Base-by-base conservation (phyloP, 1,284 basidiomycete genomes). In the Papiliotrema terrestris region DNA sequence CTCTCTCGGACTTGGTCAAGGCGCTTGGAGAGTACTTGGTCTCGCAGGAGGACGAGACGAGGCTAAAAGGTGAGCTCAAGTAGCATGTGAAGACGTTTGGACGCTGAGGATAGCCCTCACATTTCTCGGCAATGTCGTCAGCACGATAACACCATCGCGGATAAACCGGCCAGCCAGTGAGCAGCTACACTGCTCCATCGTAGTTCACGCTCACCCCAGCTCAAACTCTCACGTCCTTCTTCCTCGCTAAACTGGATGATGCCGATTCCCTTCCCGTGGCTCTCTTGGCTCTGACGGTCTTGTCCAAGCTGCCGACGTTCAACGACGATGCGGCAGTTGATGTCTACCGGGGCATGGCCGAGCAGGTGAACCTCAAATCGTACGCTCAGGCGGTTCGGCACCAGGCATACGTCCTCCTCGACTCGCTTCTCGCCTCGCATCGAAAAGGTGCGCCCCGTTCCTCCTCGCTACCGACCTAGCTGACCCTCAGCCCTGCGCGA, bases 11-110 rank as follows among this genome's bases (percentile, higher is more conserved):
- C 55, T 78, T 98, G n/a, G 91, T 98, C 15, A 90, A 89, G 67
- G 84, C 85, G 20, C 81, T 96, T 0, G 91, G 90, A 35, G 86
- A 89, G 63, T 91, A 88, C 67, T 80, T 98, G 26, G 94, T 89
- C 0, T 86, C 88, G 1, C 89, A 93, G 61, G 88, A 94, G 52
- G 89, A 88, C 62, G 80, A 82, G 2, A 74, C 86, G 15, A 82
- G 94, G 39, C 83, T 84, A 5, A 91, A 91, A 79, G 95, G 94
- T 86, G 41, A 58, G 76, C 49, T 39, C 25, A 43, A 5, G 22
- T 42, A 44, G 32, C 44, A 35, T 1, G 11, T 8, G 8, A 22
- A n/a, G 29, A 22, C 5, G 19, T 20, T 32, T 20, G 15, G 38
- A 32, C 11, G 19, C 6, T n/a, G 1, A 38, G 11, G 3, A 13